A percentile compares a stretch with the other conserved stretches of the same genome.
Evolutionary conservation across 495 filamentous ascomycete species (phyloP).

Genomic region (Parmelia sp.): DNA sequence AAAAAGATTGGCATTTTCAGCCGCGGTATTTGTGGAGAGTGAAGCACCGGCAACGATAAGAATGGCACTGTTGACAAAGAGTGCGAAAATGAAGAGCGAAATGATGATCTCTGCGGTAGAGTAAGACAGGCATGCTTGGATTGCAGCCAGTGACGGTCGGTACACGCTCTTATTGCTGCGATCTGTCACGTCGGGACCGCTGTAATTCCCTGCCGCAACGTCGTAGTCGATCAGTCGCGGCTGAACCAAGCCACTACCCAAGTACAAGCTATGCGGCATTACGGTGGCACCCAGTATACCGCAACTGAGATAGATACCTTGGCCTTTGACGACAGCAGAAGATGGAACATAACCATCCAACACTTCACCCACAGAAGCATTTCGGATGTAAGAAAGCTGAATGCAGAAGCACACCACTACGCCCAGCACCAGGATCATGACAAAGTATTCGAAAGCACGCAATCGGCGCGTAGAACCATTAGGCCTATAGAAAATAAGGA

Average conservation of each 20-base stretch:
- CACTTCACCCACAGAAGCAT: conserved; percentile 65
- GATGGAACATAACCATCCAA: conserved; percentile 82
- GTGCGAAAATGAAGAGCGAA: conserved; percentile 82
- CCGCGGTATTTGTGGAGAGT: conserved; percentile 53
- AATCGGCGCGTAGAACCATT: conserved; percentile 65
- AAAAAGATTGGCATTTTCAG: conserved; percentile 67
- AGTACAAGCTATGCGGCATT: conserved; percentile 87
- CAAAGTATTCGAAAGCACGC: conserved; percentile 73
- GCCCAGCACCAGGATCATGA: conserved; percentile 69
- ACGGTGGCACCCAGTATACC: conserved; percentile 91
- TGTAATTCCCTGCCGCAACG: conserved; percentile 46
- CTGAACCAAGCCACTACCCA: conserved; percentile 86
- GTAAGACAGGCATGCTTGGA: conserved; percentile 72
- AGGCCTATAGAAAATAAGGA: conserved; percentile 79
- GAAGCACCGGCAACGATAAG: conserved; percentile 82
- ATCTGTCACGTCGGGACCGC: conserved; percentile 30
- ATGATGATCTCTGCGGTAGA: conserved; percentile 68
- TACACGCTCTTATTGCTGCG: conserved; percentile 55
- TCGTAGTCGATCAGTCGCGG: conserved; percentile 76
- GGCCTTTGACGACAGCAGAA: conserved; percentile 59
- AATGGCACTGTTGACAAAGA: conserved; percentile 91
- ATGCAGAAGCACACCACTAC: conserved; percentile 91
- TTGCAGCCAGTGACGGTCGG: conserved; percentile 69
- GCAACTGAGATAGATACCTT: conserved; percentile 80
- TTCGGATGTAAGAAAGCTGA: conserved; percentile 67